phyloP scores from a whole-genome alignment of 371 early-diverging fungal genomes.

The Coemansia sp. region DNA sequence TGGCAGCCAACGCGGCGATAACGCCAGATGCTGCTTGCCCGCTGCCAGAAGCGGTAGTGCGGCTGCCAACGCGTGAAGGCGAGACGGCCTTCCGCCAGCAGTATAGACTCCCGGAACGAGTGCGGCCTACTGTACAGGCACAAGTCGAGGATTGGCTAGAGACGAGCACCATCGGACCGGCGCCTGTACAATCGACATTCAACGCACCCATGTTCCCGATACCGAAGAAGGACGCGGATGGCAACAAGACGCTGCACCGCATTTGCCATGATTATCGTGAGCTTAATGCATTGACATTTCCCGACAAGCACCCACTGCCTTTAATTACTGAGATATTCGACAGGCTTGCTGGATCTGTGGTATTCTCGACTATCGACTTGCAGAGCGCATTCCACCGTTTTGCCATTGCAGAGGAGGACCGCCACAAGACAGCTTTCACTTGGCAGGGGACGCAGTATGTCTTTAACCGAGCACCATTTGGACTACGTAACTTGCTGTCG shows the following conservation, averaged over 20 bases:
- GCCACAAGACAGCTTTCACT: constrained; percentile 15
- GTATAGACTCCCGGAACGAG: too few relatives aligned
- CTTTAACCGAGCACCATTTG: constrained; percentile 16
- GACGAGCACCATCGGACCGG: too few relatives aligned
- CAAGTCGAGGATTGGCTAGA: too few relatives aligned
- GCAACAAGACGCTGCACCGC: background rate
- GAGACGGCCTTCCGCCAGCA: too few relatives aligned
- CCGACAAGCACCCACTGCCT: constrained; percentile 21
- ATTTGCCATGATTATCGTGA: constrained; percentile 10
- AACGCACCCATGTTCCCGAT: constrained; percentile 3
- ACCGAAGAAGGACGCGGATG: constrained; percentile 11
- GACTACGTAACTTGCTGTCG: constrained; percentile 6
- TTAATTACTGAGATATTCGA: constrained; percentile 13
- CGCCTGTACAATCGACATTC: too few relatives aligned
- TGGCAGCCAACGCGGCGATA: too few relatives aligned
- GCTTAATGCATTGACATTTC: constrained; percentile 3
- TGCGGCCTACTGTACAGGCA: too few relatives aligned
- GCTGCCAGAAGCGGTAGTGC: too few relatives aligned
- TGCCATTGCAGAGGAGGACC: constrained; percentile 8
- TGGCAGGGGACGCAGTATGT: constrained; percentile 10
- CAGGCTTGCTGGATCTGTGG: constrained; percentile 5
- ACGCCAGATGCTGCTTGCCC: too few relatives aligned
- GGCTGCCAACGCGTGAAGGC: too few relatives aligned
- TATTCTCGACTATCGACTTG: constrained; percentile 15
- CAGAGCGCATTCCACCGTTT: constrained; percentile 18